These are phyloP conservation scores for Pyricularia sp. DNA, from an alignment of 2,329 filamentous ascomycete species.

Conservation along the genomic window DNA sequence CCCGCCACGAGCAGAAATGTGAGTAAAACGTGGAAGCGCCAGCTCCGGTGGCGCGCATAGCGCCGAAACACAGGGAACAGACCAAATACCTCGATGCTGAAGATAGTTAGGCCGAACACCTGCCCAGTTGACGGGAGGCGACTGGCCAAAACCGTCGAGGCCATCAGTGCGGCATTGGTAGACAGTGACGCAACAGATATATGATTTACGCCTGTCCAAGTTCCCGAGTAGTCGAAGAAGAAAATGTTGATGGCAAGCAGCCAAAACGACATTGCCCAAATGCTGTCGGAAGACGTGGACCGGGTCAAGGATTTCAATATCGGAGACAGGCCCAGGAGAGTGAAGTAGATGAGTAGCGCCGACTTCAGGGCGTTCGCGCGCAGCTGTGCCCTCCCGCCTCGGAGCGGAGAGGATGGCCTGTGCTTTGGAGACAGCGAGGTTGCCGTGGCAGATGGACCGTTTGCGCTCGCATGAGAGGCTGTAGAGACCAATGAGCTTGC, in stretches of 20 bases:
- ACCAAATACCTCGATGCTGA: constrained; percentile 94
- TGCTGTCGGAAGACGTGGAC: constrained; percentile 85
- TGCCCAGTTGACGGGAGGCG: constrained; percentile 81
- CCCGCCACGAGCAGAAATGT: constrained; percentile 65
- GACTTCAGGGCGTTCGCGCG: constrained; percentile 78
- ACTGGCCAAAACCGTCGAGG: constrained; percentile 83
- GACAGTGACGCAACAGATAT: constrained; percentile 61
- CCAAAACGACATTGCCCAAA: constrained; percentile 94
- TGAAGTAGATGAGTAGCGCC: constrained; percentile 82
- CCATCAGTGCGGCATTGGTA: constrained; percentile 94
- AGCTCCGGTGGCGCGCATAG: constrained; percentile 69
- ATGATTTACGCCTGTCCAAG: constrained; percentile 39
- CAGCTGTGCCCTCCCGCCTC: constrained; percentile 30
- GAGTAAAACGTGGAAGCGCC: constrained; percentile 65
- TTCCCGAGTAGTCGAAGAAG: constrained; percentile 89
- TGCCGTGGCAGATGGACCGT: constrained; percentile 11
- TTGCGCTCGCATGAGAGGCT: constrained; percentile 16
- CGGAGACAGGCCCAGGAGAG: constrained; percentile 78
- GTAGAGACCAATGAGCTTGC: constrained; percentile 40
- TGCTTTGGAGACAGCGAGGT: constrained; percentile 16
- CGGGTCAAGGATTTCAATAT: constrained; percentile 94
- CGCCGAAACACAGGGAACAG: constrained; percentile 95
- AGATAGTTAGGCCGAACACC: constrained; percentile 88
- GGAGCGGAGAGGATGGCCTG: constrained; percentile 19
- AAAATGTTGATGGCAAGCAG: constrained; percentile 91